A percentile compares a stretch with the other conserved stretches of the same genome.
phyloP scores from a whole-genome alignment of 2,329 filamentous ascomycete species.

The Penicillium sp. region DNA sequence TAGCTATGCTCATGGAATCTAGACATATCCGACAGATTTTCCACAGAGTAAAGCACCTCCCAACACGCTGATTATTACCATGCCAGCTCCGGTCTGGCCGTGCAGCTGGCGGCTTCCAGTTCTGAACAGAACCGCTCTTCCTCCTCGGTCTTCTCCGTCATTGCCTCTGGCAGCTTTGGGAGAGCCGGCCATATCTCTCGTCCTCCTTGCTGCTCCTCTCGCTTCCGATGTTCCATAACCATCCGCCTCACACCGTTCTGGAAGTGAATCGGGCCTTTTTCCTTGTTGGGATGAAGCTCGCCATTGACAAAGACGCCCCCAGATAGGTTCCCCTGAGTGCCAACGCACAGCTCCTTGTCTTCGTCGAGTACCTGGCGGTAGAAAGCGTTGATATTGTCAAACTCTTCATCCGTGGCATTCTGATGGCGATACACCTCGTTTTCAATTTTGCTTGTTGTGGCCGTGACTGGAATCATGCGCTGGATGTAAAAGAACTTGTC shows the following conservation, averaged over 20 bases:
- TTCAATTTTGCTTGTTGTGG: constrained; percentile 53
- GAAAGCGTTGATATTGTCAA: constrained; percentile 55
- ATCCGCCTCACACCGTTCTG: constrained; percentile 50
- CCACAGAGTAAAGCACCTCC: too few relatives aligned
- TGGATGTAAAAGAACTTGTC: constrained; percentile 62
- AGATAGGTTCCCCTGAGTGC: constrained; percentile 59
- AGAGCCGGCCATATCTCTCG: constrained; percentile 53
- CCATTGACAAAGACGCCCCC: constrained; percentile 61
- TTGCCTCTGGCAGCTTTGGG: background rate
- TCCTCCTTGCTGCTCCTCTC: constrained; percentile 45
- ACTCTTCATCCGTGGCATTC: constrained; percentile 56
- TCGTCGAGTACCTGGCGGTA: constrained; percentile 63
- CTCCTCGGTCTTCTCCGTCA: constrained; percentile 9
- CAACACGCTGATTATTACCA: too few relatives aligned
- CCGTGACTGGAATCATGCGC: constrained; percentile 56
- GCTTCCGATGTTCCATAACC: constrained; percentile 46
- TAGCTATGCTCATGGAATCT: too few relatives aligned
- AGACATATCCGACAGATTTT: too few relatives aligned
- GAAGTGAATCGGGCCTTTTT: constrained; percentile 56
- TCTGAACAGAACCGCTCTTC: constrained; percentile 21
- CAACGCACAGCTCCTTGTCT: constrained; percentile 60
- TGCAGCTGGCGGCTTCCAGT: constrained; percentile 17
- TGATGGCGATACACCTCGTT: constrained; percentile 64
- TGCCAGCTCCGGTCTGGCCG: constrained; percentile 11
- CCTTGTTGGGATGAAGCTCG: constrained; percentile 59